phyloP scores from a whole-genome alignment of 192 early-diverging fungal genomes.

The Phycomyces blakesleeanus region DNA sequence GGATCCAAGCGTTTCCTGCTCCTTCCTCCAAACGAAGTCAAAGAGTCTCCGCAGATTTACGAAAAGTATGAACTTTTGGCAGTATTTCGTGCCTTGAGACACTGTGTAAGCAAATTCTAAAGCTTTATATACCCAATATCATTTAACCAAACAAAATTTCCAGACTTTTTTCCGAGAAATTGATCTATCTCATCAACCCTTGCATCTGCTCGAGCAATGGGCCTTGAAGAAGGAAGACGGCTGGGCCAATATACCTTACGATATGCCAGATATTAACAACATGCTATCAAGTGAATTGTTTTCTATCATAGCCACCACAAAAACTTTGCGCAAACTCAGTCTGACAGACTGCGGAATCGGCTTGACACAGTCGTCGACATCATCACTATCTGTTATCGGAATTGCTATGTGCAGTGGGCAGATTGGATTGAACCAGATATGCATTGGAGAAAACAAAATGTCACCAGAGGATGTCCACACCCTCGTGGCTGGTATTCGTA shows the following conservation, averaged over 20 bases:
- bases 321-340: slow-evolving; percentile 13
- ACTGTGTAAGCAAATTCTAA: slow-evolving; percentile 19
- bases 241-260: slow-evolving; percentile 11
- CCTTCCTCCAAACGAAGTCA: slow-evolving; percentile 17
- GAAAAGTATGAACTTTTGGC: slow-evolving; percentile 31
- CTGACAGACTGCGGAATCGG: slow-evolving; percentile 22
- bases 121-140: neutral
- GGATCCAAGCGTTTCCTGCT: slow-evolving; percentile 6
- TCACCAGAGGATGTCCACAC: slow-evolving; percentile 15
- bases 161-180: slow-evolving; percentile 14
- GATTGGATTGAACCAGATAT: slow-evolving; percentile 13
- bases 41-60: slow-evolving; percentile 11
- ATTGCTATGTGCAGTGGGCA: slow-evolving; percentile 3
- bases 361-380: neutral
- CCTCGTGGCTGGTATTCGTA: slow-evolving; percentile 13
- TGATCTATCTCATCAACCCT: neutral
- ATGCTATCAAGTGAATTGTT: slow-evolving; percentile 22
- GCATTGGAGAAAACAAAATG: slow-evolving; percentile 15
- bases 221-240: slow-evolving; percentile 10
- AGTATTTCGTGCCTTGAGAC: slow-evolving; percentile 20
- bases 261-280: slow-evolving; percentile 5
- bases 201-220: slow-evolving; percentile 26
- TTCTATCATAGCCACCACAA: slow-evolving; percentile 15
- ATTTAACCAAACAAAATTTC: too few relatives aligned
- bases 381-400: slow-evolving; percentile 15